Conservation (phyloP, 169 alveolate genomes). For the Plasmodium gallinaceum region DNA sequence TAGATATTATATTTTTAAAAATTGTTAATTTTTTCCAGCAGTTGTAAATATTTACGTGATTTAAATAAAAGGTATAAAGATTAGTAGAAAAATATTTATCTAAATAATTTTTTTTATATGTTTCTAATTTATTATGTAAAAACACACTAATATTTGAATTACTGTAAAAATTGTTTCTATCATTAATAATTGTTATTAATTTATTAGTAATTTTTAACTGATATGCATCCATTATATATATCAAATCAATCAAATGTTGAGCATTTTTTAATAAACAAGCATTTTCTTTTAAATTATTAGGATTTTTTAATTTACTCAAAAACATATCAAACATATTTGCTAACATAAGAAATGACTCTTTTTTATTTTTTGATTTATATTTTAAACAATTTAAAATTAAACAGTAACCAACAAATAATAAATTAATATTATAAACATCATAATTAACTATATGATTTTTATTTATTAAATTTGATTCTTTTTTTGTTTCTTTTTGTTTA, state of each 20-base stretch:
- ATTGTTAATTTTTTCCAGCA: constrained; percentile 25
- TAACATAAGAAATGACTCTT: constrained; percentile 18
- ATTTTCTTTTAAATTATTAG: background rate
- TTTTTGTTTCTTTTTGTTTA: background rate
- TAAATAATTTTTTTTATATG: constrained; percentile 16
- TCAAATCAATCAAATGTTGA: background rate
- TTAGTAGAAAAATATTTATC: constrained; percentile 3
- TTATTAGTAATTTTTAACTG: background rate
- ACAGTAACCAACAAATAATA: constrained; percentile 4
- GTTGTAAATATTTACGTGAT: background rate
- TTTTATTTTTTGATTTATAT: constrained; percentile 5
- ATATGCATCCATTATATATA: constrained; percentile 18
- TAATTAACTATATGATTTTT: background rate
- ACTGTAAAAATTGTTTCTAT: background rate
- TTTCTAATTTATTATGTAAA: background rate
- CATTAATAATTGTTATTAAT: background rate
- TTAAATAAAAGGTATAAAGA: constrained; percentile 2
- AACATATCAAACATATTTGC: constrained; percentile 2
- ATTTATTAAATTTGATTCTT: background rate
- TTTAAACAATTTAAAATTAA: constrained; percentile 8
- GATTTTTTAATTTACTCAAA: background rate
- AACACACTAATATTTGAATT: background rate
- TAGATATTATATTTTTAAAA: background rate
- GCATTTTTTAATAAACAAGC: constrained; percentile 5
- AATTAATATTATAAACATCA: background rate